A percentile compares a stretch with the other conserved stretches of the same genome.
These are phyloP conservation scores for Solanum medicagineum DNA, from an alignment of 257 asterid genomes.

Conservation along the genomic window DNA sequence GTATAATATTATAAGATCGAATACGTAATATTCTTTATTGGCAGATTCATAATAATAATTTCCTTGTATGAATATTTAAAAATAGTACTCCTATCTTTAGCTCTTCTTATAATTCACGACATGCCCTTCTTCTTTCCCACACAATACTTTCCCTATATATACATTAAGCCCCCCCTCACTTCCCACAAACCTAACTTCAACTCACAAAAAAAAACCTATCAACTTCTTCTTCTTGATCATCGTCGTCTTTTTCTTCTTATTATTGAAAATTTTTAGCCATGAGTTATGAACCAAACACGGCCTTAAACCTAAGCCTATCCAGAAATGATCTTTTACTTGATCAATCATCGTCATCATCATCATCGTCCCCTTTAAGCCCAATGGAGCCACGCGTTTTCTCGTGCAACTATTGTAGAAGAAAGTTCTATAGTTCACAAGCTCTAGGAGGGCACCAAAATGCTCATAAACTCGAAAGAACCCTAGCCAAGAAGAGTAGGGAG, in stretches of 20 bases:
- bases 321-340: constrained; percentile 33
- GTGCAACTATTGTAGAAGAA: constrained; percentile 68
- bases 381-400: constrained; percentile 51
- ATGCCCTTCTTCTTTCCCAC: neutral
- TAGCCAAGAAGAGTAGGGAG: constrained; percentile 72
- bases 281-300: constrained; percentile 37
- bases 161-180: neutral
- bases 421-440: constrained; percentile 80
- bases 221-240: neutral
- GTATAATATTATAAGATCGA: neutral
- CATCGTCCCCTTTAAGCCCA: constrained; percentile 27
- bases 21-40: neutral
- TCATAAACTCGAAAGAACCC: constrained; percentile 72
- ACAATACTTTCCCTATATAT: neutral
- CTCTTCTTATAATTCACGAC: neutral
- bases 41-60: neutral
- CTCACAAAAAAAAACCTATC: neutral
- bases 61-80: neutral
- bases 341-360: constrained; percentile 17
- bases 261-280: constrained; percentile 3
- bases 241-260: neutral
- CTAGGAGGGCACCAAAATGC: constrained; percentile 96
- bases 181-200: neutral
- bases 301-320: constrained; percentile 35
- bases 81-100: neutral